Conservation (phyloP, 805 yeast species). For the Saccharomycopsis guyanensis region DNA sequence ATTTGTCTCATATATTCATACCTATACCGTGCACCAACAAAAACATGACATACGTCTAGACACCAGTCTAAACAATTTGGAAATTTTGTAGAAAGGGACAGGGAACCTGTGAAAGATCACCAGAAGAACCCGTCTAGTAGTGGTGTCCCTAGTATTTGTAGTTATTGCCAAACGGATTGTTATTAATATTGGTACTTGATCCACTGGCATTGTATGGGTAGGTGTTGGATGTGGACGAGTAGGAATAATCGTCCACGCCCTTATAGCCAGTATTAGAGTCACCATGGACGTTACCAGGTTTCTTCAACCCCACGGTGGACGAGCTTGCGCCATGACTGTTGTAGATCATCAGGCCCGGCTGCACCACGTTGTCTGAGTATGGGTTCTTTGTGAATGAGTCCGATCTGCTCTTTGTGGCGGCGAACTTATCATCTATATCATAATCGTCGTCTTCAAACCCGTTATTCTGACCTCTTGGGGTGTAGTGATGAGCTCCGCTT, state of each 20-base stretch:
- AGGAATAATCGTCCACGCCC: constrained; percentile 4
- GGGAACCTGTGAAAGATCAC: too few species aligned
- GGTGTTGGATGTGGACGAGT: neutral
- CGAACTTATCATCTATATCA: constrained; percentile 13
- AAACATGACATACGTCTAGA: too few species aligned
- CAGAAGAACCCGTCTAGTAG: too few species aligned
- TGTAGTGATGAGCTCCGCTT: neutral
- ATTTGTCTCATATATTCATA: too few species aligned
- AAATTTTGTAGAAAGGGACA: too few species aligned
- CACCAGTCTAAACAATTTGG: too few species aligned
- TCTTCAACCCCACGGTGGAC: neutral
- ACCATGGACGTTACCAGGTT: constrained; percentile 4
- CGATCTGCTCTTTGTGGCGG: constrained; percentile 7
- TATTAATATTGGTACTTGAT: neutral
- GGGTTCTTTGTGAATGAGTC: constrained; percentile 1
- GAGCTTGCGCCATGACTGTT: constrained; percentile 6
- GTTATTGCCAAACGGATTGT: neutral
- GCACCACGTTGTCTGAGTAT: constrained; percentile 6
- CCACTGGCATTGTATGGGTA: neutral
- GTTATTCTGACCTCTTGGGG: constrained; percentile 3
- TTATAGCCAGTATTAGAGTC: constrained; percentile 12
- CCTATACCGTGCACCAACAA: too few species aligned
- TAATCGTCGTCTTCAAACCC: constrained; percentile 12
- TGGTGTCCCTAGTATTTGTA: too few species aligned
- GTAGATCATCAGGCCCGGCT: constrained; percentile 18